phyloP scores from a whole-genome alignment of 352 stramenopile genomes.

The Phytopythium montanum region DNA sequence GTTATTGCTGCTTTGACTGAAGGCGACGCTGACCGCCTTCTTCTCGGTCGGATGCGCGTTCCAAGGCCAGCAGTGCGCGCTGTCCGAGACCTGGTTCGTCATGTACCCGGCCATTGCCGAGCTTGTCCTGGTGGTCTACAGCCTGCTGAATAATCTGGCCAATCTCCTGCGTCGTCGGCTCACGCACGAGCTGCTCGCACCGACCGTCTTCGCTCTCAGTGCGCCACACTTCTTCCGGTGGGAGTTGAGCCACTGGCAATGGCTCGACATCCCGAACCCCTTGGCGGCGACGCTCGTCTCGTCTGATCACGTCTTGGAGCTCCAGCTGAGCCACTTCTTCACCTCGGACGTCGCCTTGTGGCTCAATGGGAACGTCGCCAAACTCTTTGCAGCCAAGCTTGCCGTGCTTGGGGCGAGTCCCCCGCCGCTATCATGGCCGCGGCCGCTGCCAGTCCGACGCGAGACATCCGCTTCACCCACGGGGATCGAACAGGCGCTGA shows the following conservation, averaged over 20 bases:
- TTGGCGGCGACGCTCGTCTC: slow-evolving; percentile 5
- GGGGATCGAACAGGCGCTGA: slow-evolving; percentile 21
- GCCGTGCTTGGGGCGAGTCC: slow-evolving; percentile 7
- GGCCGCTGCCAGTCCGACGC: neutral
- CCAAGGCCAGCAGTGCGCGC: slow-evolving; percentile 8
- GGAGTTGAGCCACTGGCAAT: neutral
- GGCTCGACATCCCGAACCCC: slow-evolving; percentile 8
- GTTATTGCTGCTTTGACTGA: slow-evolving; percentile 5
- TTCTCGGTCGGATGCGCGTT: slow-evolving; percentile 7
- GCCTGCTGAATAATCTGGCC: slow-evolving; percentile 9
- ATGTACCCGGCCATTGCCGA: slow-evolving; percentile 12
- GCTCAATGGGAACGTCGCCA: slow-evolving; percentile 10
- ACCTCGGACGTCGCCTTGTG: slow-evolving; percentile 12
- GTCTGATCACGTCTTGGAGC: slow-evolving; percentile 9
- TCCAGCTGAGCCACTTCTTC: slow-evolving; percentile 8
- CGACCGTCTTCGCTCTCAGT: neutral
- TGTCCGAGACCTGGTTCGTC: slow-evolving; percentile 11
- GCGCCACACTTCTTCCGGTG: neutral
- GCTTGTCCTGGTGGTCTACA: slow-evolving; percentile 8
- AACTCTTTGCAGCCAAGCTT: slow-evolving; percentile 11
- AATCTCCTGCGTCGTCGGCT: slow-evolving; percentile 7
- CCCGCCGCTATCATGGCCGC: neutral
- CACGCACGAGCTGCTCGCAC: slow-evolving; percentile 7
- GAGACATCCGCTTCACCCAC: neutral
- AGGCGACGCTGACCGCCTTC: slow-evolving; percentile 5